Evolutionary conservation across 345 rosid genomes (phyloP).

Genomic region (Eutrema japonicum): DNA sequence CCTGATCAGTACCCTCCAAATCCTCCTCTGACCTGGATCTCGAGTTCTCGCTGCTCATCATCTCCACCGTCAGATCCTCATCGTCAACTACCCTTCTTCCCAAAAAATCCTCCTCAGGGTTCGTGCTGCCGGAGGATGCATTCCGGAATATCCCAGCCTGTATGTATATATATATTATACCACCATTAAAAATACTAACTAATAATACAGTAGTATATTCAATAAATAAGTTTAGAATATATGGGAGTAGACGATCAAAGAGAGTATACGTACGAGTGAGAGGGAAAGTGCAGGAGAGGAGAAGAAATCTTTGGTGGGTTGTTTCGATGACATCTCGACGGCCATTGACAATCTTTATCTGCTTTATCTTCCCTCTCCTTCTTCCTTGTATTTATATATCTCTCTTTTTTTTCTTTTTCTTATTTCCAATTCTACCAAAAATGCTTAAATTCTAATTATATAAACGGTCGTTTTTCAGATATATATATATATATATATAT

Average conservation of each 20-base stretch:
- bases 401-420: not conserved
- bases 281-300: slow-evolving; percentile 99
- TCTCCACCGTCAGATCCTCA: slow-evolving; percentile 69
- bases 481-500: too few relatives aligned
- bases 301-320: slow-evolving; percentile 86
- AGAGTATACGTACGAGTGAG: slow-evolving; percentile 61
- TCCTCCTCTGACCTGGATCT: slow-evolving; percentile 91
- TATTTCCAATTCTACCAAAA: slow-evolving; percentile 8
- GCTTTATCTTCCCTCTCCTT: slow-evolving; percentile 22
- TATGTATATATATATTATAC: not conserved
- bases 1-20: slow-evolving; percentile 65
- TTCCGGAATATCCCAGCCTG: slow-evolving; percentile 95
- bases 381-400: slow-evolving; percentile 35
- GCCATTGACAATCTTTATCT: slow-evolving; percentile 58
- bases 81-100: slow-evolving; percentile 63
- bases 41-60: slow-evolving; percentile 95
- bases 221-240: not conserved
- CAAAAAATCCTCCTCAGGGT: slow-evolving; percentile 69
- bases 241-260: not conserved
- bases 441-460: slow-evolving; percentile 24
- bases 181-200: slow-evolving; percentile 2
- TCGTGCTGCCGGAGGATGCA: slow-evolving; percentile 54
- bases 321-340: slow-evolving; percentile 83
- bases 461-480: slow-evolving; percentile 40
- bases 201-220: not conserved